Evolutionary conservation across 1,284 basidiomycete species (phyloP).

Genomic region (Schizophyllum amplum): DNA sequence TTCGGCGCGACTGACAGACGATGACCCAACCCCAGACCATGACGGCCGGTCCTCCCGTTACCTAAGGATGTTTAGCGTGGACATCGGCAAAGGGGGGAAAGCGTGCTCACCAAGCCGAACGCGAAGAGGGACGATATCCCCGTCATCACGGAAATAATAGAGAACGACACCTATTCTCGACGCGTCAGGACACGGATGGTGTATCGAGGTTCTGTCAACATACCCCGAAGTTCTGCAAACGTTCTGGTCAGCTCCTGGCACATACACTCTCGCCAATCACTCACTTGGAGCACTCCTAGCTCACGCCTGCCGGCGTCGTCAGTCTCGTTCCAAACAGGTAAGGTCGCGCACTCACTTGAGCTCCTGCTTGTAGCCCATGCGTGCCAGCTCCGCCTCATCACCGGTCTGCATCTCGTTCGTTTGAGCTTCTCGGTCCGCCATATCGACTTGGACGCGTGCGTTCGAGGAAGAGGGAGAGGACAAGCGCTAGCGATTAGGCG

Average conservation of each 20-base stretch:
- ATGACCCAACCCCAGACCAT: slow-evolving; percentile 73
- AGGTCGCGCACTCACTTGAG: slow-evolving; percentile 37
- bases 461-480: not conserved
- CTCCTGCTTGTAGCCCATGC: slow-evolving; percentile 73
- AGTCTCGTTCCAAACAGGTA: slow-evolving; percentile 2
- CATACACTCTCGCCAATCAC: slow-evolving; percentile 10
- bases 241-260: slow-evolving; percentile 4
- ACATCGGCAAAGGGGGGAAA: not conserved
- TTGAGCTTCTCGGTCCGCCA: not conserved
- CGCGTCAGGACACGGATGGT: slow-evolving; percentile 1
- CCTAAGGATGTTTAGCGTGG: slow-evolving; percentile 25
- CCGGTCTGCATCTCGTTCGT: slow-evolving; percentile 15
- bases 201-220: slow-evolving; percentile 2
- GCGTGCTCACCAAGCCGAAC: slow-evolving; percentile 49
- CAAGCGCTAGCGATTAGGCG: not conserved
- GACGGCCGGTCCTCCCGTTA: slow-evolving; percentile 60
- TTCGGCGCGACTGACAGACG: slow-evolving; percentile 33
- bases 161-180: slow-evolving; percentile 48
- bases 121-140: slow-evolving; percentile 60
- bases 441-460: not conserved
- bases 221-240: slow-evolving; percentile 57
- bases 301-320: slow-evolving; percentile 34
- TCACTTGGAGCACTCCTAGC: slow-evolving; percentile 49
- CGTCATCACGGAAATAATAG: slow-evolving; percentile 67
- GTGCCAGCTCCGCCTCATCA: slow-evolving; percentile 58